Conservation (phyloP, 306 rosid species). For the Cucurbita pepo region DNA sequence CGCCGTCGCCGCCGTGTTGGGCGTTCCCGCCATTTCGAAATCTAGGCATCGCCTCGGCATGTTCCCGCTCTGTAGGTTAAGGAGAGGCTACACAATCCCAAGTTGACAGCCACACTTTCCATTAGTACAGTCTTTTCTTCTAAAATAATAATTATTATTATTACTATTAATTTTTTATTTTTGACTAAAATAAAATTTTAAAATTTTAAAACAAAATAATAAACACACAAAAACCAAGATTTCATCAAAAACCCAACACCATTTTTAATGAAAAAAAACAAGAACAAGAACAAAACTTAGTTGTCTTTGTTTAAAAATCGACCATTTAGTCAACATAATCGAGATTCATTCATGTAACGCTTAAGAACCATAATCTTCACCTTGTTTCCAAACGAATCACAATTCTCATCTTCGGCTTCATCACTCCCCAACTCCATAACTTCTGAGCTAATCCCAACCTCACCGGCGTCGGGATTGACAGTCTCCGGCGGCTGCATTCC, state of each 20-base stretch:
- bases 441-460: conserved; percentile 31
- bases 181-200: not conserved
- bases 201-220: not conserved
- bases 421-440: conserved; percentile 11
- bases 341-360: not conserved
- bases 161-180: too few relatives aligned
- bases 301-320: not conserved
- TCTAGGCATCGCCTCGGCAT: conserved; percentile 71
- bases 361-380: not conserved
- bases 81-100: conserved; percentile 24
- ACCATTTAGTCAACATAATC: not conserved
- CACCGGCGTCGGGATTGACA: conserved; percentile 15
- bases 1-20: conserved; percentile 12
- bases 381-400: not conserved
- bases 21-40: conserved; percentile 53
- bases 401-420: not conserved
- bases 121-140: not conserved
- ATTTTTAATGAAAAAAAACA: not conserved
- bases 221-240: not conserved
- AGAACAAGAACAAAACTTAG: not conserved
- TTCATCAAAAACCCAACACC: not conserved
- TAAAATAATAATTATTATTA: too few relatives aligned
- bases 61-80: conserved; percentile 35
- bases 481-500: conserved; percentile 14
- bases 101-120: not conserved